Base-by-base conservation (phyloP, 495 filamentous ascomycete genomes). In the Niebla homalea region DNA sequence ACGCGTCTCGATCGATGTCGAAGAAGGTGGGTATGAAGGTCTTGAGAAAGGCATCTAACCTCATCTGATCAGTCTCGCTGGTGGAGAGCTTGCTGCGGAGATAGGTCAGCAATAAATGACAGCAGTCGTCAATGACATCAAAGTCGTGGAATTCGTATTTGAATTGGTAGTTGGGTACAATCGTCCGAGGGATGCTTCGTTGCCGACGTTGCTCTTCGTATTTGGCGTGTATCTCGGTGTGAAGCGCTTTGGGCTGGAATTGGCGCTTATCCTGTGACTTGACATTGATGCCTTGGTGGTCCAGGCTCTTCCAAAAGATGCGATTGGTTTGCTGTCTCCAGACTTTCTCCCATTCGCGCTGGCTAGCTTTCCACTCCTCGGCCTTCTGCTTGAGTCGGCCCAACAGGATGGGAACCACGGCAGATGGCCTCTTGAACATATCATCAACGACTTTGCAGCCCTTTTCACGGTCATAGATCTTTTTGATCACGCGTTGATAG, bases 301-400 rank as follows among this genome's bases (percentile, higher is more conserved):
- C 93, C 43, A 99, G 77, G 66, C 88, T 94, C 67, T 83, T 88
- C 71, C 89, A 89, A 66, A 94, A 95, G 62, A 89, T 86, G 53
- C 81, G 76, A 54, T 89, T 81, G 39, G 89, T 96, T 64, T 96
- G 92, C 49, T 83, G 81, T 49, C 89, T 87, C 93, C 93, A 99
- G 20, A 97, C 86, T 63, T 96, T 97, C 66, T 97, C 88, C 93
- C 93, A 99, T 61, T 97, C 93, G 21, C 92, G 86, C 75, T 86
- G 88, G 26, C 86, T 86, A 37, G 89, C 85, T 54, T 93, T 87
- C 93, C 93, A 99, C 59, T 95, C 88, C 62, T 97, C 92, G 36
- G 88, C 83, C 56, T 94, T 94, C 57, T 88, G 82, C 67, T 95
- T 95, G 49, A 96, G 69, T 14, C 93, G 79, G 40, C 80, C 82